Conservation (phyloP, 768 basidiomycete species). For the Tricholoma matsutake region DNA sequence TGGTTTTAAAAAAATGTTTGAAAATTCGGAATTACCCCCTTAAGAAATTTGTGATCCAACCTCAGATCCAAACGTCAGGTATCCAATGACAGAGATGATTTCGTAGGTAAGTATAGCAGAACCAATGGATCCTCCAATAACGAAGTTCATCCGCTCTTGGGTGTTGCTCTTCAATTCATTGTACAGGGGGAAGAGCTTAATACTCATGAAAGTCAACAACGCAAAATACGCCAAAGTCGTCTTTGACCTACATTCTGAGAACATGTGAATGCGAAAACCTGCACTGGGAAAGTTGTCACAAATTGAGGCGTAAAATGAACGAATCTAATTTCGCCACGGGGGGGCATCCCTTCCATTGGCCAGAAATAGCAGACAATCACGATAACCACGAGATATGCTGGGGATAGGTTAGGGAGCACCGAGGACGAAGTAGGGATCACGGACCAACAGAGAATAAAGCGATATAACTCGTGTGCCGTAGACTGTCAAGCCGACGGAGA, state of each 20-base stretch:
- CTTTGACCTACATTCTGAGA: slow-evolving; percentile 74
- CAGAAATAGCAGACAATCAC: slow-evolving; percentile 79
- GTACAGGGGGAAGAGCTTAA: slow-evolving; percentile 87
- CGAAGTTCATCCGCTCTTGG: slow-evolving; percentile 80
- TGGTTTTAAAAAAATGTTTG: slow-evolving; percentile 24
- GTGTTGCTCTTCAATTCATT: slow-evolving; percentile 85
- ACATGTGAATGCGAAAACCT: slow-evolving; percentile 91
- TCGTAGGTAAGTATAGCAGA: slow-evolving; percentile 83
- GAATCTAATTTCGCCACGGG: slow-evolving; percentile 63
- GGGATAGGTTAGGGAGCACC: not conserved
- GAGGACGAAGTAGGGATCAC: slow-evolving; percentile 23
- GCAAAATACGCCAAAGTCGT: not conserved
- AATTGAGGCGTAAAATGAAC: slow-evolving; percentile 77
- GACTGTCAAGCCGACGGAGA: slow-evolving; percentile 76
- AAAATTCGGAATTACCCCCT: not conserved
- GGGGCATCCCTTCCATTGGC: slow-evolving; percentile 62
- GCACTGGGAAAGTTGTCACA: slow-evolving; percentile 86
- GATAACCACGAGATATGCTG: slow-evolving; percentile 76
- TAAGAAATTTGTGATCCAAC: slow-evolving; percentile 34
- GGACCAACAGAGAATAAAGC: slow-evolving; percentile 86
- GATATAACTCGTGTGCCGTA: slow-evolving; percentile 89
- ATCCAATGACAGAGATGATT: slow-evolving; percentile 83
- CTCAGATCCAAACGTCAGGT: slow-evolving; percentile 89
- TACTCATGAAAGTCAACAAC: slow-evolving; percentile 5
- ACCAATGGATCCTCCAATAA: slow-evolving; percentile 87